Conservation (phyloP, 257 asterid species). For the Euphrasia confusa region DNA sequence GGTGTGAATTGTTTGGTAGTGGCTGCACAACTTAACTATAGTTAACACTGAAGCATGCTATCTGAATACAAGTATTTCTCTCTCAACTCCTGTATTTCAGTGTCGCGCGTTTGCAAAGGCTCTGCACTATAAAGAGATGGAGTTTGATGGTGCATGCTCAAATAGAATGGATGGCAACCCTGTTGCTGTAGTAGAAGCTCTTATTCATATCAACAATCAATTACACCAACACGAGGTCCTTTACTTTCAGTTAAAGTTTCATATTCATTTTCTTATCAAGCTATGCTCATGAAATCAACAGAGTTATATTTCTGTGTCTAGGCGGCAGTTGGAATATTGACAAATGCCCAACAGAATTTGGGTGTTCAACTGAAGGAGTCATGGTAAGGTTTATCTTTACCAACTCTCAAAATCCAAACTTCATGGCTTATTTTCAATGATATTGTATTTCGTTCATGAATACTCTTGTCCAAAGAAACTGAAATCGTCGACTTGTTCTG, state of each 20-base stretch:
- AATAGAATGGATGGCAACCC: constrained; percentile 92
- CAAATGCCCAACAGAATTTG: constrained; percentile 87
- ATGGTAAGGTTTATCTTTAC: constrained; percentile 50
- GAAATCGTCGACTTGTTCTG: constrained; percentile 7
- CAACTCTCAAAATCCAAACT: constrained; percentile 13
- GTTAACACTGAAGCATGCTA: constrained; percentile 7
- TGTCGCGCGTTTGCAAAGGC: constrained; percentile 99
- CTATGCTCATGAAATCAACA: constrained; percentile 20
- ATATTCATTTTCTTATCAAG: constrained; percentile 17
- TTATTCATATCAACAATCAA: constrained; percentile 94
- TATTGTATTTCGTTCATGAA: constrained; percentile 10
- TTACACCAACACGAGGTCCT: constrained; percentile 94
- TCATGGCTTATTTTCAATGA: constrained; percentile 13
- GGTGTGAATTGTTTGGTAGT: constrained; percentile 36
- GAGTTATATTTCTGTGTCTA: constrained; percentile 31
- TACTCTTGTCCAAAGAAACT: constrained; percentile 1
- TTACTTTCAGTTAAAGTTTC: constrained; percentile 16
- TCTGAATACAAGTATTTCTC: constrained; percentile 6
- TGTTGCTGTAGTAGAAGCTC: constrained; percentile 93
- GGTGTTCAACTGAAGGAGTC: constrained; percentile 97
- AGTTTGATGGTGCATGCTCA: constrained; percentile 85
- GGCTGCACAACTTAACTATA: constrained; percentile 16
- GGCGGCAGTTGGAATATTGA: constrained; percentile 99
- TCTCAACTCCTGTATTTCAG: constrained; percentile 44
- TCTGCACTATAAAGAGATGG: constrained; percentile 97